These are phyloP conservation scores for Saccharomyces pastorianus DNA, from an alignment of 1,139 yeast genomes.

Conservation along the genomic window DNA sequence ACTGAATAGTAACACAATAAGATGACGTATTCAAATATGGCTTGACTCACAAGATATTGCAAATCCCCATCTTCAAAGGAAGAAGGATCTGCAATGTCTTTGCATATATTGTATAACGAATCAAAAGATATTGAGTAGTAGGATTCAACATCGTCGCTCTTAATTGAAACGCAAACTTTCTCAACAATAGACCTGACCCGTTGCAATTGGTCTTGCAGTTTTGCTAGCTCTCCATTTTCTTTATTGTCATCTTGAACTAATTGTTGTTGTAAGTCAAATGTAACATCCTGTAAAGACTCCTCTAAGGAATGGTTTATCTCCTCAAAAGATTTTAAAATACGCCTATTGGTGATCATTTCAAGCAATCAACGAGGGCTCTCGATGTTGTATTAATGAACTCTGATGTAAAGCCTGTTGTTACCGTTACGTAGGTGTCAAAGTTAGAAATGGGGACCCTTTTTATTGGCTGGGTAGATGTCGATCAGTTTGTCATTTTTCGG, in stretches of 20 bases:
- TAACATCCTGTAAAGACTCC: neutral
- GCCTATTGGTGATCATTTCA: neutral
- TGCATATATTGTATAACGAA: constrained; percentile 4
- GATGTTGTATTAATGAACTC: too few relatives aligned
- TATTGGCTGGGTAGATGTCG: neutral
- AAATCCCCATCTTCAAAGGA: neutral
- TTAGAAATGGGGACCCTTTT: neutral
- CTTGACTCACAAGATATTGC: constrained; percentile 5
- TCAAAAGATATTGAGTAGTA: constrained; percentile 1
- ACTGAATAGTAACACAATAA: constrained; percentile 19
- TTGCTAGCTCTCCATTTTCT: constrained; percentile 2
- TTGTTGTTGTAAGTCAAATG: neutral
- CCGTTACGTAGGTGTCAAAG: too few relatives aligned
- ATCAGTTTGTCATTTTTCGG: neutral
- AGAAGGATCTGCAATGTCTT: constrained; percentile 1
- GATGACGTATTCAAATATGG: constrained; percentile 11
- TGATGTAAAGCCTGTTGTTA: too few relatives aligned
- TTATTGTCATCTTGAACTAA: neutral
- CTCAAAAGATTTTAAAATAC: neutral
- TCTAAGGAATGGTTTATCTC: neutral
- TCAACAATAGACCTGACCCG: constrained; percentile 7
- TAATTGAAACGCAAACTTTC: constrained; percentile 4
- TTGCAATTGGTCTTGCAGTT: constrained; percentile 7
- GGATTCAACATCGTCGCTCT: neutral
- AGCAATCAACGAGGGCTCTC: neutral